Evolutionary conservation across 2,329 filamentous ascomycete species (phyloP).

Genomic region (Fusarium agapanthi): DNA sequence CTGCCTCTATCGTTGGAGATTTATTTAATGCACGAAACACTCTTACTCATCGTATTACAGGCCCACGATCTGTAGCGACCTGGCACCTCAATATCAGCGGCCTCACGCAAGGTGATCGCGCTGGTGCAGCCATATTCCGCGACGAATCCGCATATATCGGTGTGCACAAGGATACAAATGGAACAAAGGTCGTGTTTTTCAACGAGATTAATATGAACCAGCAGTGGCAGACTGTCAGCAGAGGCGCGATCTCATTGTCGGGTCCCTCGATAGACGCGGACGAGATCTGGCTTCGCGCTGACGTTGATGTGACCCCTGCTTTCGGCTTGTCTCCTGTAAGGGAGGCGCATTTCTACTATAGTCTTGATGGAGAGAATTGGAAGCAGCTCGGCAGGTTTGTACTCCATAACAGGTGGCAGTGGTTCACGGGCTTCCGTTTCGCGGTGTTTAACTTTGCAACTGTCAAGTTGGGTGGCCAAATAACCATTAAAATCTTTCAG

Average conservation of each 20-base stretch:
- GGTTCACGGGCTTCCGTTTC: background rate
- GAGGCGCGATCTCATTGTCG: background rate
- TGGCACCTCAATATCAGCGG: background rate
- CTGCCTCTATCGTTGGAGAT: background rate
- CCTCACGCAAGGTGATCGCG: background rate
- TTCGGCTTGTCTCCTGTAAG: background rate
- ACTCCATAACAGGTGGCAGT: background rate
- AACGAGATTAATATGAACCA: background rate
- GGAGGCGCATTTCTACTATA: background rate
- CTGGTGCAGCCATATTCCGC: background rate
- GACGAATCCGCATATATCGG: background rate
- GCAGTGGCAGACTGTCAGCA: background rate
- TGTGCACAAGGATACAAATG: background rate
- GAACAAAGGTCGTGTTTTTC: background rate
- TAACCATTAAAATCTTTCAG: background rate
- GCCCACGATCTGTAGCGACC: background rate
- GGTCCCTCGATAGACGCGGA: background rate
- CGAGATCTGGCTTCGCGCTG: background rate
- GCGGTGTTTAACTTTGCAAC: background rate
- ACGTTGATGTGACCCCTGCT: background rate
- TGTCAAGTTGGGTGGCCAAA: background rate
- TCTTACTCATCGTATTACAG: background rate
- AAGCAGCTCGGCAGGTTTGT: background rate
- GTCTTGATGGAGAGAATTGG: background rate
- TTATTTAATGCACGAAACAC: background rate